Evolutionary conservation across 2,329 filamentous ascomycete species (phyloP), one percentile per base, ranked within the genome.

Genomic region (Lizonia empirigonia): DNA sequence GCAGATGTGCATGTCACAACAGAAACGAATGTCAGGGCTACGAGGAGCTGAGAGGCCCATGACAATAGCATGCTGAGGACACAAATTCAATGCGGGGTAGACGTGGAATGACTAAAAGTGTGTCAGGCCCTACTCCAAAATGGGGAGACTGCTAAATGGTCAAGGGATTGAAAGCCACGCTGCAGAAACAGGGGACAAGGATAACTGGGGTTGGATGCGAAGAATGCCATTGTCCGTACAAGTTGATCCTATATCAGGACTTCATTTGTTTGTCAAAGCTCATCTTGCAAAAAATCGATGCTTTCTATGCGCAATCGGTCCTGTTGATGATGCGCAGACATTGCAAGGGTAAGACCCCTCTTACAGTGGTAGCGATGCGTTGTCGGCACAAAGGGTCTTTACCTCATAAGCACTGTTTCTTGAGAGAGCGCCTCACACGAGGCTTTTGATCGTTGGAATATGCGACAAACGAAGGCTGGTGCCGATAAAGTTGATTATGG

Each of bases 21-120:
- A 7, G 50, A 39, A 23, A 50, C 33, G 18, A 62, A 39, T 16
- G 42, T 6, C 20, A 50, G 9, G 13, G 38, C 32, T 13, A 56
- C 7, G 7, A 56, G 5, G 16, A 33, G 38, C 23, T 36, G 36
- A 22, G 33, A 15, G 2, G 41, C 13, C 41, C 39, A 48, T 8
- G 46, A 27, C 3, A 19, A 20, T n/a, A 35, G 36, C 57, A 64
- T 64, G 13, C 32, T 53, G 40, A 37, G 26, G 12, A 33, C 39
- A 30, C 2, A 15, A 16, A 12, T n/a, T 10, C 15, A 10, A 20
- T 9, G 7, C 33, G 18, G 32, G 15, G n/a, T 34, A n/a, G 13
- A 23, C 34, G 13, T 24, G 20, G 19, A 30, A 16, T 38, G 38
- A 26, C 13, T 27, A n/a, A 15, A 15, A 15, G 4, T 7, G 24